Conservation (phyloP, 164 flowering plant species). For the Liriodendron chinense region DNA sequence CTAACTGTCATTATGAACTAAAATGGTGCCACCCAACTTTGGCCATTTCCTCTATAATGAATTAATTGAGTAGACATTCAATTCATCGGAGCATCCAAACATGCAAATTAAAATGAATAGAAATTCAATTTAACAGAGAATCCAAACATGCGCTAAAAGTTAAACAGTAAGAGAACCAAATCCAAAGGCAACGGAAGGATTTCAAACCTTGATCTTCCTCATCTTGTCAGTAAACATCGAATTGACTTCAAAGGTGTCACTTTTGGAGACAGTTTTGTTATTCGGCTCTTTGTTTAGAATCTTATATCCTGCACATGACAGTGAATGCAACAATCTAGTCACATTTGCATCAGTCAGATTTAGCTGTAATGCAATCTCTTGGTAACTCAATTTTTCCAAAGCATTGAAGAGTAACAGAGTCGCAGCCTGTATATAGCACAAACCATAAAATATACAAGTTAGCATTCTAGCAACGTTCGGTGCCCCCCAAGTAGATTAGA, state of each 20-base stretch:
- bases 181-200: background rate
- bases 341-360: slow-evolving; percentile 25
- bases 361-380: slow-evolving; percentile 16
- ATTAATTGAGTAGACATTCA: too few species aligned
- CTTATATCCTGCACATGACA: background rate
- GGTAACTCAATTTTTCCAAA: slow-evolving; percentile 26
- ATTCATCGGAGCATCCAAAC: too few species aligned
- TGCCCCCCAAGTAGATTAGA: background rate
- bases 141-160: background rate
- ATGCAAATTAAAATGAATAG: too few species aligned
- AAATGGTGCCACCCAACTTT: too few species aligned
- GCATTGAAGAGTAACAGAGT: slow-evolving; percentile 19
- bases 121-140: too few species aligned
- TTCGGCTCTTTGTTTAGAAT: slow-evolving; percentile 1
- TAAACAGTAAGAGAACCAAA: background rate
- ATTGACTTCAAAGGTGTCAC: background rate
- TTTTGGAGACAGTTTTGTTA: background rate
- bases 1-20: too few species aligned
- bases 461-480: background rate
- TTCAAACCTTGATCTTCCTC: background rate
- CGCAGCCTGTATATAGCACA: background rate
- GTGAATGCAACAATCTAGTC: slow-evolving; percentile 8
- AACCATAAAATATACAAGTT: background rate
- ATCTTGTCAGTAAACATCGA: background rate
- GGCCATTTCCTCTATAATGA: too few species aligned